Evolutionary conservation across 2,329 filamentous ascomycete species (phyloP), one percentile per base, ranked within the genome.

Genomic region (Cercospora sp.): DNA sequence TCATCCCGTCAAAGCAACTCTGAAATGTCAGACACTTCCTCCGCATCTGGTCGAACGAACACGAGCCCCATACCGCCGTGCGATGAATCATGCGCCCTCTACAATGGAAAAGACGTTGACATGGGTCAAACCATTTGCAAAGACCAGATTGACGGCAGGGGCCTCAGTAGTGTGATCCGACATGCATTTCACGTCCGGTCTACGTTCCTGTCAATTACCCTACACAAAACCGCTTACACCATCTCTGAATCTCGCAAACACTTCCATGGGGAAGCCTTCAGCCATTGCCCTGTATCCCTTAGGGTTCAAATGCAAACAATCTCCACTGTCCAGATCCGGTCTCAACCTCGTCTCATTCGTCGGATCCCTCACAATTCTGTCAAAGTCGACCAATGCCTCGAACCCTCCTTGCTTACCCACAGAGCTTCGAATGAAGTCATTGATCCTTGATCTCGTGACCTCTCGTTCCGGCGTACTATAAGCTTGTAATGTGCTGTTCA

Each of bases 281-380:
- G 88, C 88, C 73, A 91, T 79, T 1, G 82, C 81, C 75, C 87
- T 83, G 75, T 89, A 91, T 0, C 88, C 89, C 2, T 75, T 79
- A 0, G 83, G 83, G 75, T 85, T 89, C 0, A 87, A 86, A 80
- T 91, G 89, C 74, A 91, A 75, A 75, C 88, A 88, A 77, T 91
- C 89, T 0, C 89, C 89, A 0, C 84, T 84, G 71, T 91, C 84
- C 71, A 83, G 89, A 67, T 82, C 74, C 12, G 76, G 74, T 23
- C 80, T 81, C 75, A 91, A 73, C 73, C 83, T 80, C n/a, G 81
- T 83, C 20, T 79, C 78, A 30, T 83, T 81, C 3, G 78, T 78
- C 13, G 83, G 80, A 75, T 90, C 83, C 10, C 84, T 82, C 40
- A 90, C 72, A 13, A 87, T 78, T 42, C 76, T 80, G 73, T 89